Base-by-base conservation (phyloP, 2,329 filamentous ascomycete genomes). In the Colletotrichum tofieldiae region DNA sequence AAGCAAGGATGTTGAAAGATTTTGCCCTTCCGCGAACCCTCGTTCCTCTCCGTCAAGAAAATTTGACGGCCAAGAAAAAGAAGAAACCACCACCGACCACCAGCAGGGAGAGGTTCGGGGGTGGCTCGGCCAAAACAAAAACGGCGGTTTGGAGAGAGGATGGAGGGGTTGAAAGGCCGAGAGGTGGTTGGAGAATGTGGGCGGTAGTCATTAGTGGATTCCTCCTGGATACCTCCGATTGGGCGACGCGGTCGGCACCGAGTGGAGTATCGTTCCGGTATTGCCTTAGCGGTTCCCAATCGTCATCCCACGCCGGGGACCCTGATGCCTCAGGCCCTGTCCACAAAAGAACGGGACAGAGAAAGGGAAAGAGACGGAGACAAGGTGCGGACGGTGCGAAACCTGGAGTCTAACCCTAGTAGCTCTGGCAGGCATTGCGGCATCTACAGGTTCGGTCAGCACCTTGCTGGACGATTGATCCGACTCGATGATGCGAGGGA, bases 121-220 rank as follows among this genome's bases (percentile, higher is more conserved):
- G 58, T 59, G 52, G 59, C 52, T 64, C 45, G 52, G 69, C 29
- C 52, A 59, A 54, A 49, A 26, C 61, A 14, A 67, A 60, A n/a
- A 67, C 23, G 55, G 37, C 45, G 45, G 45, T 59, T 60, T 49
- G 32, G 37, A 47, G 47, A 55, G 35, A 39, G 39, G 45, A 62
- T 66, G 62, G 54, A 70, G 62, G 67, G 65, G 47, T 55, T 47
- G 16, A 41, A 39, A 37, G 39, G 49, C 26, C 55, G 39, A 47
- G 18, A 47, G 69, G 65, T 72, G 69, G 69, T 72, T 72, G 69
- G 69, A 69, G 52, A 55, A 52, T 68, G 69, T 66, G 55, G 69
- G 20, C 52, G 49, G 37, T 54, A 37, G 52, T 29, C 37, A 47
- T 56, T 56, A 37, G 59, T 64, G 69, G 69, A n/a, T 29, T 35